Base-by-base conservation (phyloP, 495 filamentous ascomycete species). In the Hamigera avellanea region DNA sequence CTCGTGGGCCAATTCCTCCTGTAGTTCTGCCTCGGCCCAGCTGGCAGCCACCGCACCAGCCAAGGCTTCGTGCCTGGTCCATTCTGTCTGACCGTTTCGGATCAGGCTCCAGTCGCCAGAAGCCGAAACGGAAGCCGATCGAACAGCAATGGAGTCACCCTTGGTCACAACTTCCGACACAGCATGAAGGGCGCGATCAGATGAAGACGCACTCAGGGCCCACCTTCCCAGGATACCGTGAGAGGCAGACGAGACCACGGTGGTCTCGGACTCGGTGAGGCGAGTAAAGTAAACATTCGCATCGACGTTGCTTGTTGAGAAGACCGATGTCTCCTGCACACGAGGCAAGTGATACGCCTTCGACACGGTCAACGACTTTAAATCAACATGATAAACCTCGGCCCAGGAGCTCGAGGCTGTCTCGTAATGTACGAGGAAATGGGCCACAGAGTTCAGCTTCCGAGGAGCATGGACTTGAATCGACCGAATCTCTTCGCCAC, bases 221-320 rank as follows among this genome's bases (percentile, higher is more conserved):
- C 82, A 93, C 33, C 80, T 70, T 7, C 72, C 78, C 21, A 94
- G 68, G 30, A 89, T 64, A 7, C 73, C 80, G 51, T 87, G 76
- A 2, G 83, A 88, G 19, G 63, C 61, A 1, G 87, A 94, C 2
- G 86, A 87, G 9, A 84, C 66, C 28, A 93, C 59, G 32, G 70
- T 67, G 5, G 80, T 60, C 43, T 93, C 84, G 13, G 76, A 73
- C 14, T 78, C 62, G 0, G 83, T 85, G 40, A 84, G 62, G 26
- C 87, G 68, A 2, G 81, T 87, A 49, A 96, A 95, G 61, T 86
- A 95, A 6, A 91, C 81, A 54, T 93, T 86, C 2, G 80, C 73
- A 39, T 76, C 80, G 29, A 72, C 67, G 9, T 75, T 83, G 60
- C 80, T 93, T 0, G 76, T 76, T 2, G 91, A 81, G 49, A 94